A percentile compares a stretch with the other conserved stretches of the same genome.
Conservation (phyloP, 2,329 filamentous ascomycete species). For the Cladosporium sp. region DNA sequence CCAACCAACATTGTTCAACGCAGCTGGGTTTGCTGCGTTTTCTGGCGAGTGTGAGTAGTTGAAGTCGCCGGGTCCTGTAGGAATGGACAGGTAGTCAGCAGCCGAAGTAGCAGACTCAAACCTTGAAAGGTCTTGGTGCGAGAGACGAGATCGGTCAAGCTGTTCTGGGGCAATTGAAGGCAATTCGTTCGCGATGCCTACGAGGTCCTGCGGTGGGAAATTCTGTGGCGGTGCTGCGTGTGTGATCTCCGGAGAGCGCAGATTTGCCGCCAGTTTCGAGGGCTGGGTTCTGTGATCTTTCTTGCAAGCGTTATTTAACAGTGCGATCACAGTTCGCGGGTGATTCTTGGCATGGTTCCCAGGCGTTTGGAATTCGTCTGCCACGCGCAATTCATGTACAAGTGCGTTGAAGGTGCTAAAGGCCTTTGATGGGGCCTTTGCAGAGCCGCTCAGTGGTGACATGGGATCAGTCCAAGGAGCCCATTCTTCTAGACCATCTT, state of each 20-base stretch:
- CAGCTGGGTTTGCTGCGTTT: neutral
- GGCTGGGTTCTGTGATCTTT: conserved; percentile 17
- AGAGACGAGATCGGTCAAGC: neutral
- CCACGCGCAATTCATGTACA: conserved; percentile 23
- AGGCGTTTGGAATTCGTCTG: conserved; percentile 10
- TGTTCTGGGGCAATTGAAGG: neutral
- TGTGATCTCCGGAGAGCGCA: conserved; percentile 6
- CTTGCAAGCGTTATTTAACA: conserved; percentile 20
- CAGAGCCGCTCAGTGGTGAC: conserved; percentile 18
- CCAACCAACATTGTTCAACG: conserved; percentile 1
- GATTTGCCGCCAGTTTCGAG: conserved; percentile 25
- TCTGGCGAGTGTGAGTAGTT: conserved; percentile 1
- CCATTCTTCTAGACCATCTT: conserved; percentile 70
- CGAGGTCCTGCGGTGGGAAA: conserved; percentile 2
- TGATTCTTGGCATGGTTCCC: conserved; percentile 1
- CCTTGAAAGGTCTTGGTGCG: conserved; percentile 3
- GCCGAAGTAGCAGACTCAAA: neutral
- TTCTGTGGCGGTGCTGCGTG: neutral
- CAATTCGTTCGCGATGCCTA: neutral
- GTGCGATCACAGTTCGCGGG: conserved; percentile 10
- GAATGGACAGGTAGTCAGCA: conserved; percentile 10
- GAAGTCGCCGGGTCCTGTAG: conserved; percentile 10
- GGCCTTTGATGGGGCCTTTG: conserved; percentile 32
- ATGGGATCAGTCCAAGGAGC: conserved; percentile 59
- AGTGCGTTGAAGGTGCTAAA: conserved; percentile 52